Conservation (phyloP, 805 yeast species). For the Candida pseudofarinosa region DNA sequence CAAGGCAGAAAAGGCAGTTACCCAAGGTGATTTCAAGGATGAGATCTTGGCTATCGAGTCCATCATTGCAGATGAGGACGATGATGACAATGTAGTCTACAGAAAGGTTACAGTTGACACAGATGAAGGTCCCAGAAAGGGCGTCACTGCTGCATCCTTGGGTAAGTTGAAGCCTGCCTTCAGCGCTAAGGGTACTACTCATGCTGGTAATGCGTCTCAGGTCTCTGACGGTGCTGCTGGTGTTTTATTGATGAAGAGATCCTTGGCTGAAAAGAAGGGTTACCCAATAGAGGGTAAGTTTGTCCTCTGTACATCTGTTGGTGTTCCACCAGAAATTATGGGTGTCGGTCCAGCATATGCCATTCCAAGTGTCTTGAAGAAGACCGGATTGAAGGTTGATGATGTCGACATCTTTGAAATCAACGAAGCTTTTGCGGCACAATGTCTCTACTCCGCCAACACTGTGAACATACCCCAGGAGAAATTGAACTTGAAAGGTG, state of each 20-base stretch:
- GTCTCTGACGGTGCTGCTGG: conserved; percentile 96
- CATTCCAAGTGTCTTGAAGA: conserved; percentile 75
- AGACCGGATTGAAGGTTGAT: conserved; percentile 51
- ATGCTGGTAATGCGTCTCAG: conserved; percentile 96
- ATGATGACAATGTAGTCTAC: conserved; percentile 51
- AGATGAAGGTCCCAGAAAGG: conserved; percentile 89
- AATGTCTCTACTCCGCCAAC: conserved; percentile 73
- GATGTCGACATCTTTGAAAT: conserved; percentile 81
- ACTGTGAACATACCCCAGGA: conserved; percentile 60
- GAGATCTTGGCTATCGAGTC: conserved; percentile 83
- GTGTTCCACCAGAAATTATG: conserved; percentile 97
- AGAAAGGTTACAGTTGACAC: conserved; percentile 46
- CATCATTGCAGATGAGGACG: conserved; percentile 51
- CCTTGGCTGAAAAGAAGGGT: conserved; percentile 70
- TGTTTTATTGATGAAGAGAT: conserved; percentile 78
- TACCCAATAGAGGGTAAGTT: conserved; percentile 76
- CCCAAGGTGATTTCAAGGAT: conserved; percentile 71
- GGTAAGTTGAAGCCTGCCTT: conserved; percentile 83
- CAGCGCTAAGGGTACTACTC: conserved; percentile 76
- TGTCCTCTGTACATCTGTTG: conserved; percentile 74
- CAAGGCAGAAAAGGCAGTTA: conserved; percentile 76
- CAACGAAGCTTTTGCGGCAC: conserved; percentile 97
- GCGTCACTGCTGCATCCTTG: conserved; percentile 76
- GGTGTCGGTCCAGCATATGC: conserved; percentile 98
- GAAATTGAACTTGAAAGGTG: conserved; percentile 81